These are phyloP conservation scores for Monosporozyma servazzii DNA, from an alignment of 805 yeast genomes.

Conservation along the genomic window DNA sequence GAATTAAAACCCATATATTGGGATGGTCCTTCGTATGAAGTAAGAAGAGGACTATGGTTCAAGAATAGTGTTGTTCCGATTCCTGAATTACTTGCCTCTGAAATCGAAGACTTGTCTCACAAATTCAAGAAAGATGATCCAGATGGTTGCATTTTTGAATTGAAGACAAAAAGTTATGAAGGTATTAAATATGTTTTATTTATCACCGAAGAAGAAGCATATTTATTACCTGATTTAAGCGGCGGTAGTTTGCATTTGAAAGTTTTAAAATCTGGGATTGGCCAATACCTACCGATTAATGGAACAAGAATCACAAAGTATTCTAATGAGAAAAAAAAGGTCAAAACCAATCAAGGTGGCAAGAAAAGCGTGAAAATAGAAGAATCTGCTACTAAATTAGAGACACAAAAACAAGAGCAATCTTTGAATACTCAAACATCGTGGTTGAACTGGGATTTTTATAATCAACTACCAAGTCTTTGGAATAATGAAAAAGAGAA, in stretches of 20 bases:
- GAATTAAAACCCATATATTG: constrained; percentile 66
- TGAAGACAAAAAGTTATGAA: constrained; percentile 1
- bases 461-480: constrained; percentile 2
- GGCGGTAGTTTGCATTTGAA: constrained; percentile 34
- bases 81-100: constrained; percentile 38
- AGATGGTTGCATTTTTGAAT: neutral
- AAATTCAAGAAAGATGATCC: neutral
- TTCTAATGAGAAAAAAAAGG: neutral
- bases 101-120: constrained; percentile 39
- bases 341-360: neutral
- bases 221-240: constrained; percentile 36
- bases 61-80: constrained; percentile 48
- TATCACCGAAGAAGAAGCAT: constrained; percentile 37
- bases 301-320: constrained; percentile 25
- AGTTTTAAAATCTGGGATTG: constrained; percentile 29
- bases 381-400: neutral
- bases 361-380: neutral
- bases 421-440: neutral
- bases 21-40: constrained; percentile 80
- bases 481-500: neutral
- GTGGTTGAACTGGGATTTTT: constrained; percentile 8
- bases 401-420: neutral
- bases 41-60: constrained; percentile 84
- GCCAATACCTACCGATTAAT: constrained; percentile 34
- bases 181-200: constrained; percentile 26